Conservation (phyloP, 2,329 filamentous ascomycete species). For the Pseudomassariella vexata region DNA sequence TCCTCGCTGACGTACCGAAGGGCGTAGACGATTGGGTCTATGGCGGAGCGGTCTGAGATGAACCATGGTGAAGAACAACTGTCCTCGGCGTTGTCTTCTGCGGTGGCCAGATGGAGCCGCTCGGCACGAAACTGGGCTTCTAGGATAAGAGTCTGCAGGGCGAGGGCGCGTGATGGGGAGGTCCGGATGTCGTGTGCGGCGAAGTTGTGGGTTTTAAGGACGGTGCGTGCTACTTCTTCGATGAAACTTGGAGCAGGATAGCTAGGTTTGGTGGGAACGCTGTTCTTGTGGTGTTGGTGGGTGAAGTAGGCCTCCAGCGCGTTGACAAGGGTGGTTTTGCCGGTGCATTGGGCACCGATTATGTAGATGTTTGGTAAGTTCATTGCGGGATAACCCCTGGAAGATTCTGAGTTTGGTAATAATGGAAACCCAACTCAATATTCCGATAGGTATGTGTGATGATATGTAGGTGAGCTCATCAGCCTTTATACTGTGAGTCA, state of each 20-base stretch:
- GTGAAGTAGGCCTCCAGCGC: constrained; percentile 21
- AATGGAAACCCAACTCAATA: too few species aligned
- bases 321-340: constrained; percentile 37
- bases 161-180: constrained; percentile 19
- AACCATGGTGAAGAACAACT: too few species aligned
- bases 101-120: constrained; percentile 6
- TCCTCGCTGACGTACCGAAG: constrained; percentile 20
- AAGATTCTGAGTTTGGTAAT: too few species aligned
- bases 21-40: constrained; percentile 36
- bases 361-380: constrained; percentile 33
- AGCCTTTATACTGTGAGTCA: too few species aligned
- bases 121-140: constrained; percentile 27
- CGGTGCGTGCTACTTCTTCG: constrained; percentile 30
- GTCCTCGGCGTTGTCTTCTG: background rate
- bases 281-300: background rate
- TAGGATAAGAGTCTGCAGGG: constrained; percentile 32
- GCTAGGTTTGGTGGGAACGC: constrained; percentile 2
- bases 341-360: constrained; percentile 37
- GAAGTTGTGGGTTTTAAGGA: constrained; percentile 26
- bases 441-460: too few species aligned
- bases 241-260: constrained; percentile 20
- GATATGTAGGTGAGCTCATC: too few species aligned
- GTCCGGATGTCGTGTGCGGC: constrained; percentile 26
- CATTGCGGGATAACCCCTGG: too few species aligned
- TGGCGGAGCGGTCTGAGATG: constrained; percentile 36